Conservation (phyloP, 345 rosid species). For the Brassica cretica region DNA sequence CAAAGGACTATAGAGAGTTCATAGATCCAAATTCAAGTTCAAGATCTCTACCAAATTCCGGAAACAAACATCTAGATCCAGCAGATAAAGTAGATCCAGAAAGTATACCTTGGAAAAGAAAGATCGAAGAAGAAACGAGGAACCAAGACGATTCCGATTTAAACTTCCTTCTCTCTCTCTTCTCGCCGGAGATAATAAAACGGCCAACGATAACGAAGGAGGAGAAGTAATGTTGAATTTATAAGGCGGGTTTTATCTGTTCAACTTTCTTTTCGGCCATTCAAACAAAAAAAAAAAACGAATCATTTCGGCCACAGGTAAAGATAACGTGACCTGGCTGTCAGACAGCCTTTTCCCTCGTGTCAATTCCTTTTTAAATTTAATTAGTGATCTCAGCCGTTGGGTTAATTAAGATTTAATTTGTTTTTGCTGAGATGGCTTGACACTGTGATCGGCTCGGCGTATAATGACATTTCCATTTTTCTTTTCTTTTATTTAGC, state of each 20-base stretch:
- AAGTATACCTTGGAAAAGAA: slow-evolving; percentile 32
- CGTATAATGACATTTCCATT: slow-evolving; percentile 35
- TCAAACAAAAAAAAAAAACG: slow-evolving; percentile 24
- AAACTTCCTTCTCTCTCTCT: background rate
- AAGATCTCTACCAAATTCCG: slow-evolving; percentile 23
- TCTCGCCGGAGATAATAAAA: slow-evolving; percentile 33
- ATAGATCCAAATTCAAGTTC: background rate
- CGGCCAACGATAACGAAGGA: slow-evolving; percentile 32
- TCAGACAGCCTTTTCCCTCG: slow-evolving; percentile 45
- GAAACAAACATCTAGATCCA: slow-evolving; percentile 29
- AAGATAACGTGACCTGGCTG: slow-evolving; percentile 49
- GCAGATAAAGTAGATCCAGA: slow-evolving; percentile 36
- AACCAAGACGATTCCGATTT: slow-evolving; percentile 13
- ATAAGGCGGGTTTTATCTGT: slow-evolving; percentile 40
- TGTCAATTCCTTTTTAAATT: slow-evolving; percentile 14
- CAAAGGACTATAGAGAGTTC: background rate
- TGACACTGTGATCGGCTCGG: slow-evolving; percentile 29
- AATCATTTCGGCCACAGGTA: slow-evolving; percentile 44
- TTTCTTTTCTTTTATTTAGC: background rate
- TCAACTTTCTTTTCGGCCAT: slow-evolving; percentile 31
- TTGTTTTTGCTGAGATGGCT: slow-evolving; percentile 29
- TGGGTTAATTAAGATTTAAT: slow-evolving; percentile 13
- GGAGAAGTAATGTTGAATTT: slow-evolving; percentile 22
- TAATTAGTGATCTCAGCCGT: slow-evolving; percentile 32
- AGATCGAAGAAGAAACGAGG: slow-evolving; percentile 28